Evolutionary conservation across 208 protist species (phyloP).

Genomic region (Porcisia deanei): DNA sequence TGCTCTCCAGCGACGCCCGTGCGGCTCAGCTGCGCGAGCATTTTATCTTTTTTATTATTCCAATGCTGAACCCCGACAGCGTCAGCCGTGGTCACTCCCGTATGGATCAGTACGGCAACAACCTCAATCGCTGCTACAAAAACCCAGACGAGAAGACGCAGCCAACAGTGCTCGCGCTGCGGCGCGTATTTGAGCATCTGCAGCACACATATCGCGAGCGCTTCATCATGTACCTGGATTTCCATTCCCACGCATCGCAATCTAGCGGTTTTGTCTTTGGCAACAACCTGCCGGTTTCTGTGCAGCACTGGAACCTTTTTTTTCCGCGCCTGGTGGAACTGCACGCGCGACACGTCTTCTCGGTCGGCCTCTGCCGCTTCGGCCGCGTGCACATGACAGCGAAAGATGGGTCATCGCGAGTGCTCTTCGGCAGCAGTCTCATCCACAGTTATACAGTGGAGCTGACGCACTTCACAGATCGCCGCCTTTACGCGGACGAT

Average conservation of each 20-base stretch:
- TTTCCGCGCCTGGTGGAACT: conserved; percentile 79
- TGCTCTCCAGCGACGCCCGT: conserved; percentile 62
- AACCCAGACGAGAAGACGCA: conserved; percentile 66
- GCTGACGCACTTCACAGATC: conserved; percentile 80
- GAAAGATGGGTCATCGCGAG: conserved; percentile 83
- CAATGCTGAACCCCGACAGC: conserved; percentile 95
- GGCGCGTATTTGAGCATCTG: conserved; percentile 77
- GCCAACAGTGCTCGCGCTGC: conserved; percentile 84
- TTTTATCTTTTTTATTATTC: conserved; percentile 94
- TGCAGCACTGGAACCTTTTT: conserved; percentile 88
- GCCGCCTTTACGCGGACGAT: conserved; percentile 62
- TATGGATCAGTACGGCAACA: conserved; percentile 89
- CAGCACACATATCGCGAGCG: conserved; percentile 58
- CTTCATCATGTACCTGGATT: conserved; percentile 92
- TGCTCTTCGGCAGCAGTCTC: conserved; percentile 77
- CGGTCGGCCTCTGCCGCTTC: conserved; percentile 79
- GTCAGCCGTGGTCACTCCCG: conserved; percentile 93
- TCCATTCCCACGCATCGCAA: conserved; percentile 94
- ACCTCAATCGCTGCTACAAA: conserved; percentile 95
- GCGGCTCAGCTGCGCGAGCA: conserved; percentile 76
- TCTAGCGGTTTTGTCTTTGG: conserved; percentile 92
- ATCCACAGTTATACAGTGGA: conserved; percentile 89
- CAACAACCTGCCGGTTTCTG: conserved; percentile 72
- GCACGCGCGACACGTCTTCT: conserved; percentile 71
- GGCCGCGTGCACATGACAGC: conserved; percentile 64